A percentile compares a stretch with the other conserved stretches of the same genome.
phyloP scores from a whole-genome alignment of 495 filamentous ascomycete species.

The Cercophora scortea region DNA sequence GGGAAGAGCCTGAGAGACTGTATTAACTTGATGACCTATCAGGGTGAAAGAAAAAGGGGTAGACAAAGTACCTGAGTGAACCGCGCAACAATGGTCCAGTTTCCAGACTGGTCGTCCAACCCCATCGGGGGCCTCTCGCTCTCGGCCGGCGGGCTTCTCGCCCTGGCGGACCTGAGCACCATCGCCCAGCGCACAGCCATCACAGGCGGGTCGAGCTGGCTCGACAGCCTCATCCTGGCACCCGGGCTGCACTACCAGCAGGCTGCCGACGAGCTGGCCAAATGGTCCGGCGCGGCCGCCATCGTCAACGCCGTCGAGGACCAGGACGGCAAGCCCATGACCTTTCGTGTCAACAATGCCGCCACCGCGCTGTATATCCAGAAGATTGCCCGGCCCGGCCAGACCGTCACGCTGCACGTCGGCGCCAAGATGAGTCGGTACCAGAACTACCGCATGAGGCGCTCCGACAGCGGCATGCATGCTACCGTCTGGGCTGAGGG shows the following conservation, averaged over 20 bases:
- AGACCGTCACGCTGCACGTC: conserved; percentile 40
- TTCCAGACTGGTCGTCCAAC: conserved; percentile 6
- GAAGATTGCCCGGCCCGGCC: conserved; percentile 34
- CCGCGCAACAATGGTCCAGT: conserved; percentile 3
- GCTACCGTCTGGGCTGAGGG: conserved; percentile 23
- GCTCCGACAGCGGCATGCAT: conserved; percentile 16
- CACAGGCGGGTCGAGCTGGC: conserved; percentile 41
- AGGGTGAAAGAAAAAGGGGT: too few relatives aligned
- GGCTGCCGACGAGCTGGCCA: conserved; percentile 37
- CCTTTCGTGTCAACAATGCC: conserved; percentile 45
- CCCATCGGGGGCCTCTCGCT: conserved; percentile 30
- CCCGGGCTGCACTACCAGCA: conserved; percentile 57
- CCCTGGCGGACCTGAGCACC: conserved; percentile 49
- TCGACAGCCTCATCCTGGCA: conserved; percentile 48
- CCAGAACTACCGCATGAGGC: conserved; percentile 7
- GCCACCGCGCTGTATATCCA: conserved; percentile 46
- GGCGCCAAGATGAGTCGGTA: conserved; percentile 11
- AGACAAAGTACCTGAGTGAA: too few relatives aligned
- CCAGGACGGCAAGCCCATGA: conserved; percentile 18
- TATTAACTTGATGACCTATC: too few relatives aligned
- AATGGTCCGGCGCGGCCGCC: conserved; percentile 8
- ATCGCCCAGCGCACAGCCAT: conserved; percentile 47
- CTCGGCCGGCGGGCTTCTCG: conserved; percentile 43
- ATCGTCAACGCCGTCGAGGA: conserved; percentile 25
- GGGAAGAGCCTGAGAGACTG: too few relatives aligned